Evolutionary conservation across 495 filamentous ascomycete genomes (phyloP), one percentile per base, ranked within the genome.

Genomic region (Hyaloscypha variabilis): DNA sequence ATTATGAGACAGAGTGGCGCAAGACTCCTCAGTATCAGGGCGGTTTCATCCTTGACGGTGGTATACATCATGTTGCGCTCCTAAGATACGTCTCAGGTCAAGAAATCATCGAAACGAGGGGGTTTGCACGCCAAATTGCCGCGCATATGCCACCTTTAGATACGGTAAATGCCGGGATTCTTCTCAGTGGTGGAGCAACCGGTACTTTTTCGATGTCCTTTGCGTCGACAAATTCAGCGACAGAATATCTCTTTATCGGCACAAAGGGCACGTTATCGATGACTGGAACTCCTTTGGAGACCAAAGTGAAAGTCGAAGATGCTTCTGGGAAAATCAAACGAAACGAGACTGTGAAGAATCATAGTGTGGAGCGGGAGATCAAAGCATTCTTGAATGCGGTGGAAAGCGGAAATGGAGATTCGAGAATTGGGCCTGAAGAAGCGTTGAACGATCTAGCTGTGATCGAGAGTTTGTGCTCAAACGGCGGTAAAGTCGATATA

Each of bases 11-110:
- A n/a, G n/a, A n/a, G n/a, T n/a, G n/a, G n/a, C n/a, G n/a, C n/a
- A n/a, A n/a, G n/a, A n/a, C n/a, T n/a, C n/a, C n/a, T n/a, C n/a
- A n/a, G n/a, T 83, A 92, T 70, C 88, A 91, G 69, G 91, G 90
- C 29, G 91, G 91, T 21, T 94, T 92, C 69, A 71, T 93, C 29
- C 78, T 93, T 2, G 91, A 93, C 63, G 90, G 87, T 8, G 90
- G 91, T 1, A 84, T 94, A 10, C 91, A 93, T 71, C 85, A 83
- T 62, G 76, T 87, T 29, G 91, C 90, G 10, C 86, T 77, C 0
- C 72, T 89, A 6, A 77, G 88, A 52, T n/a, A n/a, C n/a, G n/a
- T n/a, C n/a, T n/a, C n/a, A n/a, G n/a, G n/a, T n/a, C n/a, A n/a
- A n/a, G n/a, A n/a, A n/a, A n/a, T n/a, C n/a, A n/a, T n/a, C n/a